Conservation (phyloP, 2,329 filamentous ascomycete species). For the Amauroascus niger region DNA sequence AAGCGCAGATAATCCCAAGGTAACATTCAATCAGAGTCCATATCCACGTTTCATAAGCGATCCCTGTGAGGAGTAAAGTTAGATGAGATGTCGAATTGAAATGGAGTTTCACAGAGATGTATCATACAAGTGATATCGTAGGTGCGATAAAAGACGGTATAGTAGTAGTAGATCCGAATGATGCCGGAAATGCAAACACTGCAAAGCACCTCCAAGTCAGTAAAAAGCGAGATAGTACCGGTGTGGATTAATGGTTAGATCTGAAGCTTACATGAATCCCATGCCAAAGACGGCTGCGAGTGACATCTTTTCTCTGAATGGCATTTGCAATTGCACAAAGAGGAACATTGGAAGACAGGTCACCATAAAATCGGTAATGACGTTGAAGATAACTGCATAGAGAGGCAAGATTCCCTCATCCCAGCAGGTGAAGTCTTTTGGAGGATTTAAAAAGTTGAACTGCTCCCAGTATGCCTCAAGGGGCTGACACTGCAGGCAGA, state of each 20-base stretch:
- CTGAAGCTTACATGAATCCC: slow-evolving; percentile 8
- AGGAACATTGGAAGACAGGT: slow-evolving; percentile 10
- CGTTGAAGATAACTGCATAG: slow-evolving; percentile 6
- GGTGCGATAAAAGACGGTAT: slow-evolving; percentile 6
- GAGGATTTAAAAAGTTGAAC: slow-evolving; percentile 4
- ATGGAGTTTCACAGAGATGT: background rate
- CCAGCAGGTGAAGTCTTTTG: slow-evolving; percentile 5
- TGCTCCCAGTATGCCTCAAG: slow-evolving; percentile 10
- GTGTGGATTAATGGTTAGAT: background rate
- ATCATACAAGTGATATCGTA: slow-evolving; percentile 13
- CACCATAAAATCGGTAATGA: slow-evolving; percentile 9
- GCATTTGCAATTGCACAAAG: slow-evolving; percentile 12
- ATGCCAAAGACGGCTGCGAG: slow-evolving; percentile 7
- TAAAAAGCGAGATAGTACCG: background rate
- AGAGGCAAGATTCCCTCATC: slow-evolving; percentile 8
- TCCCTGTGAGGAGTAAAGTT: slow-evolving; percentile 1
- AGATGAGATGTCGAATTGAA: background rate
- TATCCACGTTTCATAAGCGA: slow-evolving; percentile 10
- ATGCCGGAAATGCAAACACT: slow-evolving; percentile 12
- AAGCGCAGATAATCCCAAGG: slow-evolving; percentile 12
- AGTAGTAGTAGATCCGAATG: slow-evolving; percentile 6
- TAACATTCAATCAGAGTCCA: slow-evolving; percentile 7
- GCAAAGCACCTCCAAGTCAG: background rate
- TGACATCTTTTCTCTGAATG: slow-evolving; percentile 9
- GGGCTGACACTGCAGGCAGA: slow-evolving; percentile 8